Percentiles rank a stretch among this genome's conserved stretches.
phyloP scores from a whole-genome alignment of 2,329 filamentous ascomycete species.

The Ascosphaera aggregata region DNA sequence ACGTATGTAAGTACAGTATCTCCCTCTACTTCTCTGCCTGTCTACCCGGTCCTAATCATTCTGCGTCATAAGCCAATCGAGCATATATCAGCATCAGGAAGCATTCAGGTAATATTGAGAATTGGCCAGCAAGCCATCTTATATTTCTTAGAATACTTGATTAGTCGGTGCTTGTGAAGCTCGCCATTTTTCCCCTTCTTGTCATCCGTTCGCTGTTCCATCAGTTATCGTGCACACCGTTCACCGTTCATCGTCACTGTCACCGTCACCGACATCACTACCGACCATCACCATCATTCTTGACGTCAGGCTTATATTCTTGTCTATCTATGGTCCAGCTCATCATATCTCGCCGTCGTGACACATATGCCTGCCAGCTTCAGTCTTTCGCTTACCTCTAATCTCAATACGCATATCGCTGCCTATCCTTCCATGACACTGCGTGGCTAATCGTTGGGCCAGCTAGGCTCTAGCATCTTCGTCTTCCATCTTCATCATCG shows the following conservation, averaged over 20 bases:
- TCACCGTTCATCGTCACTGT: neutral
- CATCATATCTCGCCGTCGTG: neutral
- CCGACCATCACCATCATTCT: neutral
- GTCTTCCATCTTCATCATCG: too few species aligned
- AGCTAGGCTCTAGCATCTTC: neutral
- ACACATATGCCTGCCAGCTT: neutral
- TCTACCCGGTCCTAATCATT: too few species aligned
- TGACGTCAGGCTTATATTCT: neutral
- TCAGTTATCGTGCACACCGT: neutral
- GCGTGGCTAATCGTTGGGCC: neutral
- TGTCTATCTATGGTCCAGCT: neutral
- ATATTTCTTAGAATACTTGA: too few species aligned
- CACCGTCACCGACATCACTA: neutral
- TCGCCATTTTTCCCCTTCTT: too few species aligned
- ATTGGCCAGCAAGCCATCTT: too few species aligned
- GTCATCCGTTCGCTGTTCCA: neutral
- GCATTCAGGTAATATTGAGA: too few species aligned
- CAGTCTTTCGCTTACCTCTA: neutral
- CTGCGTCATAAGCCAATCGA: too few species aligned
- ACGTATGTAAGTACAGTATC: too few species aligned
- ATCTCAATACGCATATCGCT: neutral
- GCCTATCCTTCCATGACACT: neutral
- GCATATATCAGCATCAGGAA: too few species aligned
- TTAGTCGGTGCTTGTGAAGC: too few species aligned
- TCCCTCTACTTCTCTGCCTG: too few species aligned